A percentile compares a stretch with the other conserved stretches of the same genome.
Conservation (phyloP, 139 green algal genomes). For the Picochlorum sp. region DNA sequence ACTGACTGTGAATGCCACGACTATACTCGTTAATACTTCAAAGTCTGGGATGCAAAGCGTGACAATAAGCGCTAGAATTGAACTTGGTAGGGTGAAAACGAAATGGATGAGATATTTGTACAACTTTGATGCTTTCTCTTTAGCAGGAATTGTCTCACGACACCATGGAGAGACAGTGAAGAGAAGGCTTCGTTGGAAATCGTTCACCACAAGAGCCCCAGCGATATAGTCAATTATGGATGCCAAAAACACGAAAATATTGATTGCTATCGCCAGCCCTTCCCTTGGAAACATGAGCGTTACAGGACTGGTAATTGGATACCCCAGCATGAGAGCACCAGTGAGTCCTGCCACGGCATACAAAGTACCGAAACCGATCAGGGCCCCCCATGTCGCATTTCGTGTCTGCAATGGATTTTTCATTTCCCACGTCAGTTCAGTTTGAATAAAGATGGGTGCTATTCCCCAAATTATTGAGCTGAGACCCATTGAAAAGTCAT, state of each 20-base stretch:
- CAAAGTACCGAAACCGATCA: neutral
- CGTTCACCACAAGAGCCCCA: neutral
- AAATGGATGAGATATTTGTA: neutral
- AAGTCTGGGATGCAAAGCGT: neutral
- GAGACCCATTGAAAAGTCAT: constrained; percentile 2
- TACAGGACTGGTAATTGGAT: neutral
- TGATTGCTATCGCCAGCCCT: neutral
- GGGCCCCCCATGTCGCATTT: neutral
- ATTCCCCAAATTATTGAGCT: neutral
- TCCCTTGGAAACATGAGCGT: neutral
- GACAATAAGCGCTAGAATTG: neutral
- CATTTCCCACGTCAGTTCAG: neutral
- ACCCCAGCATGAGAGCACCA: neutral
- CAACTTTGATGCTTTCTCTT: neutral
- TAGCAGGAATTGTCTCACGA: neutral
- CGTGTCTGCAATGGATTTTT: neutral
- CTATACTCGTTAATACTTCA: neutral
- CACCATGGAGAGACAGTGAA: neutral
- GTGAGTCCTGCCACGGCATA: neutral
- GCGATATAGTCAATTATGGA: constrained; percentile 2
- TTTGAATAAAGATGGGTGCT: neutral
- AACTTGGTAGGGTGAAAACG: neutral
- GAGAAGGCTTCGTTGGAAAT: neutral
- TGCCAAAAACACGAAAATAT: neutral
- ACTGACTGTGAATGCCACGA: neutral